Percentiles rank a stretch among this genome's conserved stretches.
phyloP scores from a whole-genome alignment of 768 basidiomycete genomes.

The Scleroderma bovista region DNA sequence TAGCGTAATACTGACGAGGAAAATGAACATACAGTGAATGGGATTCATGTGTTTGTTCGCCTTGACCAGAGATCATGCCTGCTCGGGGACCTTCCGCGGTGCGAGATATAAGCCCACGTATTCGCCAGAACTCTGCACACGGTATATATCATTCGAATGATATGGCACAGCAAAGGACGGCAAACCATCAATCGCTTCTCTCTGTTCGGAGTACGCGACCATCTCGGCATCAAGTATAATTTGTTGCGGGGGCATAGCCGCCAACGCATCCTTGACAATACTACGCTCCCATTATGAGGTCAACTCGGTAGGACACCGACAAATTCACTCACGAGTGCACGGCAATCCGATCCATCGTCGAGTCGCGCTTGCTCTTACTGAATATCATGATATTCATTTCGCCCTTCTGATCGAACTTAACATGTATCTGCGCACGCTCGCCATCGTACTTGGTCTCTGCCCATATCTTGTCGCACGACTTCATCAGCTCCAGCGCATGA shows the following conservation, averaged over 20 bases:
- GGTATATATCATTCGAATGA: background rate
- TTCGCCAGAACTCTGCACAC: slow-evolving; percentile 69
- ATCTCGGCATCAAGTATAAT: slow-evolving; percentile 82
- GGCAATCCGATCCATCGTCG: slow-evolving; percentile 68
- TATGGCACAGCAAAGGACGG: slow-evolving; percentile 6
- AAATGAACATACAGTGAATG: slow-evolving; percentile 15
- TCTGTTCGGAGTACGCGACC: slow-evolving; percentile 68
- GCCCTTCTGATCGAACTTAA: slow-evolving; percentile 40
- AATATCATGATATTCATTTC: slow-evolving; percentile 63
- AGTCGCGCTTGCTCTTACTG: slow-evolving; percentile 84
- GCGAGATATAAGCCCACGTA: slow-evolving; percentile 50
- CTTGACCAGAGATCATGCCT: slow-evolving; percentile 15
- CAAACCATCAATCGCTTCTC: slow-evolving; percentile 62
- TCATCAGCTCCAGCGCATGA: slow-evolving; percentile 45
- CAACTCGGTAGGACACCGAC: background rate
- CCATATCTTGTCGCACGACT: slow-evolving; percentile 43
- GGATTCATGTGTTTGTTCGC: slow-evolving; percentile 15
- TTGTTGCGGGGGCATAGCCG: slow-evolving; percentile 34
- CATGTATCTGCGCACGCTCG: slow-evolving; percentile 90
- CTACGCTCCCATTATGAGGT: slow-evolving; percentile 26
- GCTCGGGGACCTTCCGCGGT: slow-evolving; percentile 54
- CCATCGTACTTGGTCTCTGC: slow-evolving; percentile 95
- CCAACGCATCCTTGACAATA: slow-evolving; percentile 58
- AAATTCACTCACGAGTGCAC: slow-evolving; percentile 41
- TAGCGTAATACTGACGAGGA: slow-evolving; percentile 1